Evolutionary conservation across 352 stramenopile genomes (phyloP).

Genomic region (Phytopythium aichiense): DNA sequence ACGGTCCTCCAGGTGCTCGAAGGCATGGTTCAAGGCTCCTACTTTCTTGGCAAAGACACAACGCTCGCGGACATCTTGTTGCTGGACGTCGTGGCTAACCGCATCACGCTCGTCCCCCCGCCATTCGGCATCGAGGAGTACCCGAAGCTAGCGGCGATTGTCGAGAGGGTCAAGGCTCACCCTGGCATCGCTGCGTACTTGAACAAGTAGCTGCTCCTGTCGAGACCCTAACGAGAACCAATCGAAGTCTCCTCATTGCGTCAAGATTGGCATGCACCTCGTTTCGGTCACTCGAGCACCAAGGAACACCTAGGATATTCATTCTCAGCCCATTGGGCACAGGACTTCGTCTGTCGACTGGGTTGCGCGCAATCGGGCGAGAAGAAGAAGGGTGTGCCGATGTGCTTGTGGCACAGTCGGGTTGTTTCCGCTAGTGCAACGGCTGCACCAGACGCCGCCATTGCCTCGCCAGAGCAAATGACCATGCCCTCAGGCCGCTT

Average conservation of each 20-base stretch:
- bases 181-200: conserved; percentile 41
- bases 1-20: conserved; percentile 35
- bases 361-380: conserved; percentile 18
- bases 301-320: too few species aligned
- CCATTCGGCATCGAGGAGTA: conserved; percentile 26
- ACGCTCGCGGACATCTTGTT: conserved; percentile 24
- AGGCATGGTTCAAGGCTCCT: conserved; percentile 38
- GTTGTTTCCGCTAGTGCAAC: conserved; percentile 47
- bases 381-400: conserved; percentile 67
- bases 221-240: too few species aligned
- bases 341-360: conserved; percentile 26
- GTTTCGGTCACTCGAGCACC: too few species aligned
- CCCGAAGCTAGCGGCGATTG: conserved; percentile 39
- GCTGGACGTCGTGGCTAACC: conserved; percentile 39
- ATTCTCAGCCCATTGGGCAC: too few species aligned
- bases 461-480: too few species aligned
- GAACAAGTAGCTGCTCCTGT: conserved; percentile 8
- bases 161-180: conserved; percentile 32
- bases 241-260: too few species aligned
- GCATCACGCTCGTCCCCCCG: conserved; percentile 20
- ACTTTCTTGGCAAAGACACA: conserved; percentile 33
- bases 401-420: conserved; percentile 66
- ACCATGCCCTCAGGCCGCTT: too few species aligned
- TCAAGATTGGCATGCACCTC: too few species aligned
- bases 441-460: neutral